Conservation (phyloP, 768 basidiomycete genomes). For the Leccinum aurantiacum region DNA sequence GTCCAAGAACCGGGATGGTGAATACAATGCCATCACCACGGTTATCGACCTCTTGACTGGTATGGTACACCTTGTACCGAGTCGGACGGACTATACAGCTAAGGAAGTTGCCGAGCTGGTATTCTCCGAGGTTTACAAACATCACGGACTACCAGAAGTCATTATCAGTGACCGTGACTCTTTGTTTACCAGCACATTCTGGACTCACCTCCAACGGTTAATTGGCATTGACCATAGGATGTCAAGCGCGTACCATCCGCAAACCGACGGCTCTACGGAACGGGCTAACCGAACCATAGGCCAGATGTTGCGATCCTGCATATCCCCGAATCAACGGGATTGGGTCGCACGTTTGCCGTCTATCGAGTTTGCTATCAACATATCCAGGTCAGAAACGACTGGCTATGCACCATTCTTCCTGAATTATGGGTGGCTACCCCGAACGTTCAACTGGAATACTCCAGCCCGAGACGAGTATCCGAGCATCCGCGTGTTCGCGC, state of each 20-base stretch:
- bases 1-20: constrained; percentile 1
- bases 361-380: constrained; percentile 20
- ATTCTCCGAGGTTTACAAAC: constrained; percentile 36
- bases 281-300: neutral
- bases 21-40: constrained; percentile 29
- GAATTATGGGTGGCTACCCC: constrained; percentile 9
- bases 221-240: constrained; percentile 7
- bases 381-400: too few species aligned
- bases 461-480: constrained; percentile 12
- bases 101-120: constrained; percentile 37
- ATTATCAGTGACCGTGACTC: constrained; percentile 29
- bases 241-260: constrained; percentile 32
- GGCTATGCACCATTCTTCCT: constrained; percentile 25
- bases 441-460: constrained; percentile 21
- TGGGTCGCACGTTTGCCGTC: constrained; percentile 13
- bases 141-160: constrained; percentile 11
- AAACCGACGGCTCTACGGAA: constrained; percentile 35
- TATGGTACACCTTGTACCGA: constrained; percentile 28
- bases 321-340: constrained; percentile 9
- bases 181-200: constrained; percentile 28
- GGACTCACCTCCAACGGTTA: constrained; percentile 13
- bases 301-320: constrained; percentile 5
- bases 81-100: constrained; percentile 28
- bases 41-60: constrained; percentile 19
- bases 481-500: constrained; percentile 31